Evolutionary conservation across 805 yeast species (phyloP).

Genomic region (Limtongozyma cylindracea): DNA sequence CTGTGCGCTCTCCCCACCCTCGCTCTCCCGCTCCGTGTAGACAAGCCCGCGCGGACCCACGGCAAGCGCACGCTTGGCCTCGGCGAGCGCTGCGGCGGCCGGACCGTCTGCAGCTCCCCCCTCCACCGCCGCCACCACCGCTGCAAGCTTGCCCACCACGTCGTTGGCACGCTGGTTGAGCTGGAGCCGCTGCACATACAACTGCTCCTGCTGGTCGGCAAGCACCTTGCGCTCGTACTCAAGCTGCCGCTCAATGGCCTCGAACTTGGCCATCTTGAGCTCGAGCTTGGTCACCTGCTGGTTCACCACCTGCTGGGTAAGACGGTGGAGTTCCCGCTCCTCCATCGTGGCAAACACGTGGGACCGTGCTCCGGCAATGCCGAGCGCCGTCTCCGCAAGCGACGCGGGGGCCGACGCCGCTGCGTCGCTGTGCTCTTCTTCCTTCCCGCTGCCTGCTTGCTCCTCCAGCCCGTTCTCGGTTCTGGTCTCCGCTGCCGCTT

Average conservation of each 20-base stretch:
- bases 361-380: slow-evolving; percentile 54
- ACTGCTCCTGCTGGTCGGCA: slow-evolving; percentile 37
- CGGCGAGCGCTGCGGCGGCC: slow-evolving; percentile 2
- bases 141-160: slow-evolving; percentile 20
- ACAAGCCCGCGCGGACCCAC: slow-evolving; percentile 4
- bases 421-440: neutral
- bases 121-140: slow-evolving; percentile 5
- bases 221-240: slow-evolving; percentile 38
- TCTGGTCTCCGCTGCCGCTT: slow-evolving; percentile 1
- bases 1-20: slow-evolving; percentile 10
- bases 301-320: slow-evolving; percentile 30
- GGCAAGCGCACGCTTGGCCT: slow-evolving; percentile 1
- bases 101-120: slow-evolving; percentile 1
- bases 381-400: slow-evolving; percentile 23
- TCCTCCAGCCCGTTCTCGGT: slow-evolving; percentile 1
- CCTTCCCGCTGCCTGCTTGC: slow-evolving; percentile 2
- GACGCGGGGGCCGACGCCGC: neutral
- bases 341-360: slow-evolving; percentile 61
- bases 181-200: slow-evolving; percentile 40
- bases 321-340: slow-evolving; percentile 48
- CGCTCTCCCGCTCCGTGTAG: slow-evolving; percentile 8
- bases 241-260: slow-evolving; percentile 34
- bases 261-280: slow-evolving; percentile 30
- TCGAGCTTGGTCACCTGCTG: slow-evolving; percentile 39
- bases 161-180: slow-evolving; percentile 30